Base-by-base conservation (phyloP, 495 filamentous ascomycete genomes). In the Talaromyces liani region DNA sequence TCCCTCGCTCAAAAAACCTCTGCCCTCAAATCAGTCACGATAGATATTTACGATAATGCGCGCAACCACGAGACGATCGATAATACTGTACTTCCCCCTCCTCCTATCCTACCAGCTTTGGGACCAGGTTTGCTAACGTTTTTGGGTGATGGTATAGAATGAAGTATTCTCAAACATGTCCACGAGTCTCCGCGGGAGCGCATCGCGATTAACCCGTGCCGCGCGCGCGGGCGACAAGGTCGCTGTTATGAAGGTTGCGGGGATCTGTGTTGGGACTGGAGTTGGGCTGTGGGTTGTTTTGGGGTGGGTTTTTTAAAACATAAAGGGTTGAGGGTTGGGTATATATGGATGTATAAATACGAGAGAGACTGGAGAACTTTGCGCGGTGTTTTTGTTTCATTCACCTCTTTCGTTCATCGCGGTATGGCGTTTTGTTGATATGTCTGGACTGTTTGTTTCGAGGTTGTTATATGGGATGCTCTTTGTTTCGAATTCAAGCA, bases 1-100 rank as follows among this genome's bases (percentile, higher is more conserved):
- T 92, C 95, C 69, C 88, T 98, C 24, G 87, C 90, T 16, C 82
- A 83, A 27, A 98, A 98, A 75, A 91, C 97, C 33, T 90, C 90
- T 53, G 91, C 92, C 36, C 84, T 98, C 60, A 92, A 93, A 69
- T 88, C 88, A 67, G 92, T 98, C n/a, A 98, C 94, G n/a, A 86
- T 97, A 53, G 91, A 98, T 77, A 98, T 98, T 72, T 96, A 97
- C 78, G 92, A 97, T 77, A 90, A 92, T 71, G 94, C 94, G 45
- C 84, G 91, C 45, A 85, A 88, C 69, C 93, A 97, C 70, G 85
- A 88, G 60, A 82, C 94, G 29, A 90, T 98, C 63, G 92, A 98
- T 73, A 83, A 85, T 68, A 91, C 90, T 51, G 92, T 96, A 84
- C 18, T 85, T 77, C 59, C 22, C 1, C 27, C 60, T 25, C 62